Evolutionary conservation across 306 rosid species (phyloP).

Genomic region (Rubus idaeus): DNA sequence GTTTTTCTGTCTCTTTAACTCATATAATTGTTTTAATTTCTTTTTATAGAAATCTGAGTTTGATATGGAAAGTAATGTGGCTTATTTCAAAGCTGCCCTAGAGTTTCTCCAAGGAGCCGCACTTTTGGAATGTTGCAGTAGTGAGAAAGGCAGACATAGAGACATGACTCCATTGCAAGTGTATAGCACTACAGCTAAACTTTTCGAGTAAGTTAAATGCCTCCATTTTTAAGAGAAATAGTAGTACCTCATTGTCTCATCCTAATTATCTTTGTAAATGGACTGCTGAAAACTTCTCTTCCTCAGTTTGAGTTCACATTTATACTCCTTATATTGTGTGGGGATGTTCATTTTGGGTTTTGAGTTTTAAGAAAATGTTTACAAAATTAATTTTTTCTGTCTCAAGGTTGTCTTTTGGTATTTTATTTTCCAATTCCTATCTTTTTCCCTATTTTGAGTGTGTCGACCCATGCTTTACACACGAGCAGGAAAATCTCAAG

Average conservation of each 20-base stretch:
- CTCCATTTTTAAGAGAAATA: not conserved
- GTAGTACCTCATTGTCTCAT: not conserved
- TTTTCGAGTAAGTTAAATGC: slow-evolving; percentile 56
- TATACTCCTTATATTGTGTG: not conserved
- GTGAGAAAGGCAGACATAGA: slow-evolving; percentile 53
- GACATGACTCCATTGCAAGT: slow-evolving; percentile 61
- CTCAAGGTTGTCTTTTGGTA: not conserved
- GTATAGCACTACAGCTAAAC: slow-evolving; percentile 65
- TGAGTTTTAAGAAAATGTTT: not conserved
- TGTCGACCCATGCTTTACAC: not conserved
- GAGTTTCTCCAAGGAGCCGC: slow-evolving; percentile 82
- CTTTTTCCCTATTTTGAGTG: not conserved
- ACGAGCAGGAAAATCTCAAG: not conserved
- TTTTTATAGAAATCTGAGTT: slow-evolving; percentile 57
- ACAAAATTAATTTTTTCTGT: not conserved
- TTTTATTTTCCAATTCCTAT: not conserved
- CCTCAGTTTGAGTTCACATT: not conserved
- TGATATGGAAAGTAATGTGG: slow-evolving; percentile 73
- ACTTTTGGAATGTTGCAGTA: slow-evolving; percentile 52
- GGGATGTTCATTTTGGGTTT: not conserved
- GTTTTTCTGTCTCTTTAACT: slow-evolving; percentile 17
- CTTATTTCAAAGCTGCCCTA: slow-evolving; percentile 83
- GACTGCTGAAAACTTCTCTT: not conserved
- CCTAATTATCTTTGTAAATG: not conserved
- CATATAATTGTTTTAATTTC: slow-evolving; percentile 14